Base-by-base conservation (phyloP, 805 yeast species). In the Pichia kluyveri region DNA sequence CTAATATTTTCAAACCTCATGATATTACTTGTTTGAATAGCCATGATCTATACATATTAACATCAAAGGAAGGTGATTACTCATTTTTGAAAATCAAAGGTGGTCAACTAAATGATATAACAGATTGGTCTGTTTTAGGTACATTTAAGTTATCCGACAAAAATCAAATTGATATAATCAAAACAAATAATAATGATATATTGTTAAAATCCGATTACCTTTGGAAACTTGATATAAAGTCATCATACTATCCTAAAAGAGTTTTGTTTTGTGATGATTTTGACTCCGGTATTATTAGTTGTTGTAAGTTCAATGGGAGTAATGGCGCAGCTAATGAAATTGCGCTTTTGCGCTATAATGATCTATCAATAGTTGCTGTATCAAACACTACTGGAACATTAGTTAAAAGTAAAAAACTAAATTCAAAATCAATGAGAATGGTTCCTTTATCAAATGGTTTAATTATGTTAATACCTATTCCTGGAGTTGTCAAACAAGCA, bases 221-320 rank as follows among this genome's bases (percentile, higher is more conserved):
- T 4, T 66, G 69, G 68, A 58, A 53, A 34, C 37, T 66, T 3
- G 59, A 60, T 45, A 36, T 55, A 12, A 37, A 27, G 0, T 41
- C 30, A 7, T 62, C 68, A 0, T 32, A 37, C 11, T 61, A 46
- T 46, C 67, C 69, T 0, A 51, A 52, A 17, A 49, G 59, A 19
- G 58, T 66, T 12, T 47, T 55, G 47, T 55, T 63, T 5, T 15
- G 15, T 5, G 49, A 59, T 14, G 66, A 60, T 17, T 17, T 7
- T 12, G n/a, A 34, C 8, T 34, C 37, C 3, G 12, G 17, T 7
- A 34, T 34, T 34, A 3, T 15, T 10, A 14, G 12, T 8, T 34
- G 37, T 34, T 34, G 37, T 34, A 8, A 34, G 12, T 34, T 34
- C 6, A 34, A 4, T 34, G 17, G 37, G 1, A 15, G 4, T 2